Evolutionary conservation across 768 basidiomycete genomes (phyloP).

Genomic region (Boletales sp.): DNA sequence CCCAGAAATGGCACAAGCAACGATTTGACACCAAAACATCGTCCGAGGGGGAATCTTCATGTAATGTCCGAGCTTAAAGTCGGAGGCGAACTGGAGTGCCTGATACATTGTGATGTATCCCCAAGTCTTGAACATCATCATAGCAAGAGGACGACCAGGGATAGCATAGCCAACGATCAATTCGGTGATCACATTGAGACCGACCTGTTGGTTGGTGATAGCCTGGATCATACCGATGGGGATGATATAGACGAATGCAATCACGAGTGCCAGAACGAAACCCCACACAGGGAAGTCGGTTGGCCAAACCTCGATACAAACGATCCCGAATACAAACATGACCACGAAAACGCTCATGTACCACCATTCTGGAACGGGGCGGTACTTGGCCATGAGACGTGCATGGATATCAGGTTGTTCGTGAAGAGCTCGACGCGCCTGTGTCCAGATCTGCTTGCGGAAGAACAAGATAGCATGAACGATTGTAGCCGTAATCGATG

Average conservation of each 20-base stretch:
- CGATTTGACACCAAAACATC: conserved; percentile 68
- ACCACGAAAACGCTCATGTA: conserved; percentile 42
- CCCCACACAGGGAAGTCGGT: conserved; percentile 46
- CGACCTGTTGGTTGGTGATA: conserved; percentile 77
- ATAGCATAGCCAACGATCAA: conserved; percentile 58
- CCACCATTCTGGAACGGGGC: conserved; percentile 60
- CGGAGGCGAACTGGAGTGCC: conserved; percentile 66
- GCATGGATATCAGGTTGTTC: conserved; percentile 61
- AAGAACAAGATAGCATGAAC: conserved; percentile 49
- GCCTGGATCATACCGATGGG: conserved; percentile 78
- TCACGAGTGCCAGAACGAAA: conserved; percentile 38
- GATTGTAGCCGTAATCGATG: conserved; percentile 38
- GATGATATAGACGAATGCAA: conserved; percentile 62
- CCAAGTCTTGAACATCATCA: conserved; percentile 78
- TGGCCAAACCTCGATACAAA: conserved; percentile 63
- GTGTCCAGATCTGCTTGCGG: conserved; percentile 53
- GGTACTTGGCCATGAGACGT: conserved; percentile 55
- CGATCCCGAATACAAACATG: conserved; percentile 58
- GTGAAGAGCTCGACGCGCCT: conserved; percentile 46
- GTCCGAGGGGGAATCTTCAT: conserved; percentile 65
- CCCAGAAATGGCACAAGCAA: conserved; percentile 57
- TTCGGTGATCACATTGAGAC: conserved; percentile 67
- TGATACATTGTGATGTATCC: conserved; percentile 64
- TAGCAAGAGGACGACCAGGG: conserved; percentile 65
- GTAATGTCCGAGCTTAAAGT: conserved; percentile 76